A percentile compares a stretch with the other conserved stretches of the same genome.
Evolutionary conservation across 2,329 filamentous ascomycete genomes (phyloP).

Genomic region (Phoma sp.): DNA sequence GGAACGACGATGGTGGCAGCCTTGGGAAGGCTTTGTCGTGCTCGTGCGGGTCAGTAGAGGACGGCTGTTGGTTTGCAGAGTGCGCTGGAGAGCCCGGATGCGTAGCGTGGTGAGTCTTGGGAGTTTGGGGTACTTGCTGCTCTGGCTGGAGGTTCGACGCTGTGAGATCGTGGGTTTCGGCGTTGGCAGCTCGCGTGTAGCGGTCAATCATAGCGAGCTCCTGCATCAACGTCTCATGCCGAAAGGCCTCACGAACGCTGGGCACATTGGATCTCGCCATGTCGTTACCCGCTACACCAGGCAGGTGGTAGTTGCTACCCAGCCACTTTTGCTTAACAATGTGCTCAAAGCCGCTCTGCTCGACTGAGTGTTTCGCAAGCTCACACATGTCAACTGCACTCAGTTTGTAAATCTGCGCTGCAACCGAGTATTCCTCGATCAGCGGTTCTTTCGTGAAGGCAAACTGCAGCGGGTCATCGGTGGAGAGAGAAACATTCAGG

Average conservation of each 20-base stretch:
- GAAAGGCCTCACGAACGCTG: slow-evolving; percentile 86
- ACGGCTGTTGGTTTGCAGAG: slow-evolving; percentile 51
- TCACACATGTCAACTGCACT: slow-evolving; percentile 99
- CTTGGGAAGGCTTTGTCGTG: slow-evolving; percentile 36
- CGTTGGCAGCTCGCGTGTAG: slow-evolving; percentile 49
- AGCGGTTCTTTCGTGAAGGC: slow-evolving; percentile 98
- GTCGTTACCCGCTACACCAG: slow-evolving; percentile 83
- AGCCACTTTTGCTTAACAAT: slow-evolving; percentile 91
- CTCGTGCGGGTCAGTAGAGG: slow-evolving; percentile 44
- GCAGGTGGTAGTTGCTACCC: slow-evolving; percentile 75
- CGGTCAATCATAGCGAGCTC: slow-evolving; percentile 75
- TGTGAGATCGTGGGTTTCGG: slow-evolving; percentile 40
- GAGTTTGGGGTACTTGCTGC: slow-evolving; percentile 33
- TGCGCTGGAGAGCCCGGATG: slow-evolving; percentile 48
- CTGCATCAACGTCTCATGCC: slow-evolving; percentile 82
- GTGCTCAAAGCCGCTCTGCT: slow-evolving; percentile 91
- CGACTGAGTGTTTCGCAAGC: slow-evolving; percentile 92
- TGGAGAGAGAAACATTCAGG: slow-evolving; percentile 93
- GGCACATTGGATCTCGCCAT: slow-evolving; percentile 98
- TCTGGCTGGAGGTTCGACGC: slow-evolving; percentile 42
- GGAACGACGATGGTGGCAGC: slow-evolving; percentile 37
- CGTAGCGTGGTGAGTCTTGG: slow-evolving; percentile 37
- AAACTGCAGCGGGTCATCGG: slow-evolving; percentile 95
- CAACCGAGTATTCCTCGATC: slow-evolving; percentile 97
- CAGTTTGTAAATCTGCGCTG: slow-evolving; percentile 97